Conservation (phyloP, 257 asterid genomes). For the Petrea volubilis region DNA sequence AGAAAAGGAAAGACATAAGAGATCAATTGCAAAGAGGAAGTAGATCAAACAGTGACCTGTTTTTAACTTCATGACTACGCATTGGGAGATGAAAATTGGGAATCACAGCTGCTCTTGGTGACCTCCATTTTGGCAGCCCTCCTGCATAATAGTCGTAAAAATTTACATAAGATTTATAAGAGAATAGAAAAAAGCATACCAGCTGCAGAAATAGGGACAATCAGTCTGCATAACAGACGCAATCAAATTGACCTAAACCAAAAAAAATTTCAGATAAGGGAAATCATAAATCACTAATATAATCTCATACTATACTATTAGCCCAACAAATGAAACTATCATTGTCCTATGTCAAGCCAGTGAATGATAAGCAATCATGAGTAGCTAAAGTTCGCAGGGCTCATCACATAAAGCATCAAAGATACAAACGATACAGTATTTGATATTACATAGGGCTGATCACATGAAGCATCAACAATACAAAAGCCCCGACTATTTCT, state of each 20-base stretch:
- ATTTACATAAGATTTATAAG: background rate
- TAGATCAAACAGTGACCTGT: slow-evolving; percentile 43
- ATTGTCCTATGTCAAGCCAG: background rate
- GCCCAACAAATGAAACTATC: background rate
- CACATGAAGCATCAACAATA: too few species aligned
- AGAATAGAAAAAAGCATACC: background rate
- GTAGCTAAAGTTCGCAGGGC: background rate
- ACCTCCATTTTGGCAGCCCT: slow-evolving; percentile 53
- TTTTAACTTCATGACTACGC: slow-evolving; percentile 86
- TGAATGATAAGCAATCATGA: background rate
- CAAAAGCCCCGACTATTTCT: too few species aligned
- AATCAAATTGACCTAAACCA: background rate
- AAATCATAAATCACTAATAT: background rate
- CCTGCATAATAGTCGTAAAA: slow-evolving; percentile 36
- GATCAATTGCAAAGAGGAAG: background rate
- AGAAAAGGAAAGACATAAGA: background rate
- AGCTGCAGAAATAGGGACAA: background rate
- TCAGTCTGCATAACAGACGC: background rate
- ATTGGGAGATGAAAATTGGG: slow-evolving; percentile 82
- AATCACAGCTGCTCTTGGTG: slow-evolving; percentile 69
- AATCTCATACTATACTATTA: background rate
- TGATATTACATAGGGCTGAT: background rate
- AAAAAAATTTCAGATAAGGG: background rate
- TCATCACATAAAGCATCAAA: background rate
- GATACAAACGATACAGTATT: background rate